Base-by-base conservation (phyloP, 306 rosid species). In the Coriaria nepalensis region DNA sequence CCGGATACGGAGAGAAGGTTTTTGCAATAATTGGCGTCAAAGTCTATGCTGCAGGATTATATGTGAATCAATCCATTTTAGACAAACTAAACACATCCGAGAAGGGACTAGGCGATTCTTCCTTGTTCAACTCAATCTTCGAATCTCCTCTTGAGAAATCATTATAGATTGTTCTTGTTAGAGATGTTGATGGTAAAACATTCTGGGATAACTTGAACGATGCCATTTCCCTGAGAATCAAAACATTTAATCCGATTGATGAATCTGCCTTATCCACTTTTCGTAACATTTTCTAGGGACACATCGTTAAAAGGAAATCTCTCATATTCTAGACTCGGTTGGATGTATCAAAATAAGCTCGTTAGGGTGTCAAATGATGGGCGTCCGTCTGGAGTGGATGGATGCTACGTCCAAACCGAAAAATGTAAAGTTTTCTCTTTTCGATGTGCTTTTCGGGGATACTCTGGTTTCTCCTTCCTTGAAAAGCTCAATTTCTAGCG, bases 141-240 rank as follows among this genome's bases (percentile, higher is more conserved):
- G 78, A 69, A 53, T 70, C 83, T 53, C 67, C 83, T 43, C 53
- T 10, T 36, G 96, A 76, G 68, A 83, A 83, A 74, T 71, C 80
- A 49, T 64, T 87, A 77, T 78, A 80, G 68, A 83, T 83, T 59
- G 72, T 78, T 73, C 93, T 87, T 10, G 93, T 80, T 3, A 76
- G 96, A 83, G 81, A 87, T 40, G 76, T 87, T 50, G 96, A 78
- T 51, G 96, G 96, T 33, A 83, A 83, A 78, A 87, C 94, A 29
- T 87, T 87, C 65, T 87, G 96, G 96, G 93, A 87, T 13, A 94
- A 94, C 37, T 80, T 87, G 65, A 77, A 78, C 33, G 88, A 76
- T 13, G 93, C 94, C 56, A 78, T 87, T 43, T 83, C 88, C 37
- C 96, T 88, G 33, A 73, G 94, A 66, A 83, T 87, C 52, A 63